Base-by-base conservation (phyloP, 2,329 filamentous ascomycete species). In the Sporothrix variecibatus region DNA sequence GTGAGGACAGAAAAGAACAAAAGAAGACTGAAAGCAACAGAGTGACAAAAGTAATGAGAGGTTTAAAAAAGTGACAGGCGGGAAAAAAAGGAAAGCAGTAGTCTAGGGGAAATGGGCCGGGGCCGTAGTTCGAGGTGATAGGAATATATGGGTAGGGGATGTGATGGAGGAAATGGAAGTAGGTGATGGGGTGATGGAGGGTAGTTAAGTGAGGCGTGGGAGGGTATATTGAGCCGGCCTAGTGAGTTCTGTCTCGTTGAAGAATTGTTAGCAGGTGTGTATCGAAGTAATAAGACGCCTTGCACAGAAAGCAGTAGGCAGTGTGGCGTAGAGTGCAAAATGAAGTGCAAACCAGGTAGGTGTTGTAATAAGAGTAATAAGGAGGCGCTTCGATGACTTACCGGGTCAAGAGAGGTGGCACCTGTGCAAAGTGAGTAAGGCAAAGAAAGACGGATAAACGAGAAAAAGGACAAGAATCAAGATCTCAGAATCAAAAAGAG, bases 201-300 rank as follows among this genome's bases (percentile, higher is more conserved):
- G 58, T 34, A 58, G 40, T 49, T 64, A 60, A 62, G 46, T 28
- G 70, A 43, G 56, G 60, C 56, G 71, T 67, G 71, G 71, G 58
- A 56, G 49, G 38, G 38, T 60, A 58, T 46, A 68, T 40, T 31
- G 49, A 72, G 60, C 64, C 64, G 49, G 26, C 20, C 49, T 43
- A 73, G 72, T 68, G 49, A 49, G 62, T 49, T 20, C 60, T 67
- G 46, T 17, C 11, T 12, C 26, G 64, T 34, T 72, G 71, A 69
- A 73, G 72, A 73, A 69, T 23, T 38, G 58, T 72, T 64, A 72
- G 70, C 43, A 31, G 17, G 43, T 51, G 53, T 53, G 20, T n/a
- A 28, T 46, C 9, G 40, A 67, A 56, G 65, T 17, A 20, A 62
- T 12, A 40, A 20, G 15, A 23, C 6, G 7, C 26, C 15, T 8